These are phyloP conservation scores for Tricholoma sp. DNA, from an alignment of 768 basidiomycete genomes.

Conservation along the genomic window DNA sequence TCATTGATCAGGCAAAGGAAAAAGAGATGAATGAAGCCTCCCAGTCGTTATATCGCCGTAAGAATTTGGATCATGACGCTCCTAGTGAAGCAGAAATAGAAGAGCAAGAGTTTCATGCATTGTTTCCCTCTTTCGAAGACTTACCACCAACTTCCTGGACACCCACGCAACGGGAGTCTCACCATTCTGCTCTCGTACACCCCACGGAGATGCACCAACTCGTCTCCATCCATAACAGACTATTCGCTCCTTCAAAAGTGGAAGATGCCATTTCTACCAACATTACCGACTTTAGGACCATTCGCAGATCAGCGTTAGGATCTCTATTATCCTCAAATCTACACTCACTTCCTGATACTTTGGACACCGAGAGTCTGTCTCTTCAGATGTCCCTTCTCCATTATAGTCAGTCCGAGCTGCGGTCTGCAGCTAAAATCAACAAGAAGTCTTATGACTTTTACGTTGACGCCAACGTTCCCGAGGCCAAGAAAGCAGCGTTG, in stretches of 20 bases:
- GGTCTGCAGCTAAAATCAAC: constrained; percentile 13
- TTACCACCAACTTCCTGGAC: constrained; percentile 29
- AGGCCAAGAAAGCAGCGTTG: constrained; percentile 56
- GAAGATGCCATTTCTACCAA: background rate
- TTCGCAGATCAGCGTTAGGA: constrained; percentile 29
- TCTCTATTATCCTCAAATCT: constrained; percentile 26
- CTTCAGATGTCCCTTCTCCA: constrained; percentile 50
- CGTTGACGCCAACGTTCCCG: constrained; percentile 63
- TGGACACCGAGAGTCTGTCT: constrained; percentile 49
- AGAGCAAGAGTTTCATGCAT: constrained; percentile 71
- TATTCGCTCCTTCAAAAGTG: constrained; percentile 26
- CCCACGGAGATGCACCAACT: constrained; percentile 33
- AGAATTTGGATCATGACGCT: constrained; percentile 45
- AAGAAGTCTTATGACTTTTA: constrained; percentile 68
- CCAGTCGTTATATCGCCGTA: constrained; percentile 72
- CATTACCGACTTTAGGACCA: constrained; percentile 22
- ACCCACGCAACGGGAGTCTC: constrained; percentile 8
- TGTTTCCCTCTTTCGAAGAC: constrained; percentile 83
- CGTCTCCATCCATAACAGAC: constrained; percentile 40
- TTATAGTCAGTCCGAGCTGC: constrained; percentile 29
- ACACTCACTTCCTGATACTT: constrained; percentile 28
- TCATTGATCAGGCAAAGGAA: constrained; percentile 68
- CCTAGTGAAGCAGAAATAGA: constrained; percentile 71
- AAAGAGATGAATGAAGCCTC: constrained; percentile 58
- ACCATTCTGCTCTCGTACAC: constrained; percentile 24